These are phyloP conservation scores for Chalciporus pseudorubinellus DNA, from an alignment of 768 basidiomycete species.

Conservation along the genomic window DNA sequence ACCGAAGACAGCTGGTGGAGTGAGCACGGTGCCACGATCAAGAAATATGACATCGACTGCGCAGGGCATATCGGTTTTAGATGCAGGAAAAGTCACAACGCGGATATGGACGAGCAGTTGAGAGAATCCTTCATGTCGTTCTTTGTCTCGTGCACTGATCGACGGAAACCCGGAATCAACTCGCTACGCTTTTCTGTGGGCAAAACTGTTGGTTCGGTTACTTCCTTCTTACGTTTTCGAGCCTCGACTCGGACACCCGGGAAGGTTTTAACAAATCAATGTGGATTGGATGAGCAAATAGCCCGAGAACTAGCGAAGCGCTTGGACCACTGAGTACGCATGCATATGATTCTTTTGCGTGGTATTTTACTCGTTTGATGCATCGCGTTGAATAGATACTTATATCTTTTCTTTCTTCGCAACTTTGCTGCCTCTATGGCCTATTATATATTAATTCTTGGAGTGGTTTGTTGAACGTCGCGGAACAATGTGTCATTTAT, in stretches of 20 bases:
- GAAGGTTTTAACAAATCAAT: constrained; percentile 16
- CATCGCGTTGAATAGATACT: background rate
- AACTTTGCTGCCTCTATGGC: no score
- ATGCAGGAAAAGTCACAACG: constrained; percentile 18
- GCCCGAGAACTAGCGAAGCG: constrained; percentile 17
- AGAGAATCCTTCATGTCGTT: constrained; percentile 23
- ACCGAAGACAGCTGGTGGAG: constrained; percentile 37
- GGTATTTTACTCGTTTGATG: background rate
- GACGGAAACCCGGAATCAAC: constrained; percentile 4
- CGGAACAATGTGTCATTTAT: no score
- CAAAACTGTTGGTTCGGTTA: constrained; percentile 2
- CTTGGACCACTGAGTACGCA: background rate
- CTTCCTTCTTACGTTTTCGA: constrained; percentile 11
- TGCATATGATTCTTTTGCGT: background rate
- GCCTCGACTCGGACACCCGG: constrained; percentile 8
- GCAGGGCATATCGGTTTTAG: constrained; percentile 35
- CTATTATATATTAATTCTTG: no score
- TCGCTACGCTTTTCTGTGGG: constrained; percentile 11
- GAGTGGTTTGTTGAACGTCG: no score
- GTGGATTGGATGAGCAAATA: constrained; percentile 17
- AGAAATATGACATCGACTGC: constrained; percentile 14
- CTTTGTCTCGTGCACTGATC: constrained; percentile 12
- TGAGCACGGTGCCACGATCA: constrained; percentile 17
- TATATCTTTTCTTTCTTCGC: background rate
- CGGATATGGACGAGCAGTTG: constrained; percentile 25